Base-by-base conservation (phyloP, 169 alveolate species). In the Cardiosporidium cionae region DNA sequence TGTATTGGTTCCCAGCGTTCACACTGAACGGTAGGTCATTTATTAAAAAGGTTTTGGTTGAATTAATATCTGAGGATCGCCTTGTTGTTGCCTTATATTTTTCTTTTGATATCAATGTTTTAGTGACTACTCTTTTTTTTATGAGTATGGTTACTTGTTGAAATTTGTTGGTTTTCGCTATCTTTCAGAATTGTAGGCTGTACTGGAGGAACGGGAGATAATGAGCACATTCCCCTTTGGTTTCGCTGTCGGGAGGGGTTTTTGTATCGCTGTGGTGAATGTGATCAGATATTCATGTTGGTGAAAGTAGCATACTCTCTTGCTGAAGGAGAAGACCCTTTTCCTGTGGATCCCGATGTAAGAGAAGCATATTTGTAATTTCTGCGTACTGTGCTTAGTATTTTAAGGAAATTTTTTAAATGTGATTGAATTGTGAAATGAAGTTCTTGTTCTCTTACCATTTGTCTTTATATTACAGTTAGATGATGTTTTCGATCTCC, bases 241-340 rank as follows among this genome's bases (percentile, higher is more conserved):
- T 78, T 82, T 84, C 84, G 92, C 72, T 88, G 94, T 76, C 79
- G 94, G 6, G 96, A 91, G 79, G 96, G 96, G 0, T 91, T 91
- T 73, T 79, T 91, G 25, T 91, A 91, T 79, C 88, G 96, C 25
- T 91, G 96, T 65, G 96, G 94, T 36, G 96, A 91, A 72, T 91
- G 96, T 69, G 96, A 91, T 71, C 96, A 91, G 83, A 91, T 91
- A 52, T 91, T 91, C 86, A 91, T 91, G 96, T 87, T 88, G 52
- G 96, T 91, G 4, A 81, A 94, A 16, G 92, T 91, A 52, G 33
- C 80, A 44, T 89, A 88, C 84, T 83, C 92, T 1, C 79, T 87
- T 31, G 90, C 86, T 25, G 93, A 89, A 68, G 93, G 94, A 3
- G 85, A 86, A 27, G 93, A 89, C 44, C 93, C 94, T 32, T 88